Percentiles rank a stretch among this genome's conserved stretches.
Evolutionary conservation across 768 basidiomycete species (phyloP).

Genomic region (Suillus sp.): DNA sequence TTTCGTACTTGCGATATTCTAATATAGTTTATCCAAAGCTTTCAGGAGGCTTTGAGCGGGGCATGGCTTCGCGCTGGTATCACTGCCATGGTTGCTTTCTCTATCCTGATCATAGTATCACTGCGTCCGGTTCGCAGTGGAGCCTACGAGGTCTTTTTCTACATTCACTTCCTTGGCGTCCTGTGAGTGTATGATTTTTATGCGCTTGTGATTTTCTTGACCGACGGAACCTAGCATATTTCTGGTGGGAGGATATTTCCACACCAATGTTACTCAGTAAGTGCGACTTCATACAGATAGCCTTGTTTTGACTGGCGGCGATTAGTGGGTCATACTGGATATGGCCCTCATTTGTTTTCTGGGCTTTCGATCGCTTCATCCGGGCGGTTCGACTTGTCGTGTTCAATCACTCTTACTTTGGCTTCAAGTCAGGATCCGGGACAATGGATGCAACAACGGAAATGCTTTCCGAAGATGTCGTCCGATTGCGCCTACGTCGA

Average conservation of each 20-base stretch:
- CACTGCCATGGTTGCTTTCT: slow-evolving; percentile 40
- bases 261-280: slow-evolving; percentile 30
- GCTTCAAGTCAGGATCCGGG: slow-evolving; percentile 25
- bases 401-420: slow-evolving; percentile 46
- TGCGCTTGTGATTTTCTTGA: not conserved
- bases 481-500: slow-evolving; percentile 48
- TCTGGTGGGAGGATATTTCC: slow-evolving; percentile 44
- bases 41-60: not conserved
- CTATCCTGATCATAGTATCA: slow-evolving; percentile 48
- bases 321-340: slow-evolving; percentile 29
- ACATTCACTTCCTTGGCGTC: slow-evolving; percentile 46
- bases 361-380: slow-evolving; percentile 50
- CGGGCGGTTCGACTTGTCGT: slow-evolving; percentile 47
- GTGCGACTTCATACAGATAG: slow-evolving; percentile 1
- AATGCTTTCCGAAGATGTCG: slow-evolving; percentile 45
- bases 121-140: slow-evolving; percentile 48
- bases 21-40: slow-evolving; percentile 10
- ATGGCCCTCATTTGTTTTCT: slow-evolving; percentile 34
- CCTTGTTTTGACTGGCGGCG: not conserved
- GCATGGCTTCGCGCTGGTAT: slow-evolving; percentile 37
- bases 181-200: slow-evolving; percentile 32
- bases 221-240: slow-evolving; percentile 30
- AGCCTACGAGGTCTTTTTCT: slow-evolving; percentile 55
- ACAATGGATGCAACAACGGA: slow-evolving; percentile 43
- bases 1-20: not conserved